phyloP scores from a whole-genome alignment of 257 asterid species.

The Solanum okadae region DNA sequence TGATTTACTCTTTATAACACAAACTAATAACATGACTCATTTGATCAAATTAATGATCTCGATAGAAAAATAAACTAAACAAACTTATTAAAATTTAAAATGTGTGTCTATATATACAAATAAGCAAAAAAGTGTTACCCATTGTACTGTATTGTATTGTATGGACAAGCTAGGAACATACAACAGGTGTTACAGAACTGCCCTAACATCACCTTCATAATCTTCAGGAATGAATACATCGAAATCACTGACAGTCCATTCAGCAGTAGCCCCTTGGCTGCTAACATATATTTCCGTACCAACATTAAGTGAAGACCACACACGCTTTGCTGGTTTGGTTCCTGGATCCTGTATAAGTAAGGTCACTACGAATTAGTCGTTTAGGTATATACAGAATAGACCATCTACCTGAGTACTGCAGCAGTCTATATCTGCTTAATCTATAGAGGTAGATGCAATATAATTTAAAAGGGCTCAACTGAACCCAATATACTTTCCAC shows the following conservation, averaged over 20 bases:
- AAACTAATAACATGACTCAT: background rate
- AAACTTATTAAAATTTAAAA: background rate
- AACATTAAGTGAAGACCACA: constrained; percentile 70
- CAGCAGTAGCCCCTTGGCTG: constrained; percentile 51
- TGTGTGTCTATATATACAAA: background rate
- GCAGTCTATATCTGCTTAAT: background rate
- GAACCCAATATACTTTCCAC: no score
- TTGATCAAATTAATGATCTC: background rate
- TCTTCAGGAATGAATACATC: constrained; percentile 45
- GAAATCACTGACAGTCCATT: constrained; percentile 75
- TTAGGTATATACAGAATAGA: background rate
- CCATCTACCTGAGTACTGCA: background rate
- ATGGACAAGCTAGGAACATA: background rate
- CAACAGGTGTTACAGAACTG: background rate
- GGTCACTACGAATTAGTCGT: background rate
- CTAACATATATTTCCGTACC: constrained; percentile 79
- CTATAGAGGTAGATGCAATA: no score
- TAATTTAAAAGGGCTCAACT: no score
- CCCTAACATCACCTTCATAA: constrained; percentile 2
- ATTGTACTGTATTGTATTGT: background rate
- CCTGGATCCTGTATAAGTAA: constrained; percentile 61
- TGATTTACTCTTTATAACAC: no score
- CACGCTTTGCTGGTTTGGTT: constrained; percentile 60
- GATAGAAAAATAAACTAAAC: background rate
- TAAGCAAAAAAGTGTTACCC: background rate